These are phyloP conservation scores for Sclerotinia minor DNA, from an alignment of 2,329 filamentous ascomycete genomes.

Conservation along the genomic window DNA sequence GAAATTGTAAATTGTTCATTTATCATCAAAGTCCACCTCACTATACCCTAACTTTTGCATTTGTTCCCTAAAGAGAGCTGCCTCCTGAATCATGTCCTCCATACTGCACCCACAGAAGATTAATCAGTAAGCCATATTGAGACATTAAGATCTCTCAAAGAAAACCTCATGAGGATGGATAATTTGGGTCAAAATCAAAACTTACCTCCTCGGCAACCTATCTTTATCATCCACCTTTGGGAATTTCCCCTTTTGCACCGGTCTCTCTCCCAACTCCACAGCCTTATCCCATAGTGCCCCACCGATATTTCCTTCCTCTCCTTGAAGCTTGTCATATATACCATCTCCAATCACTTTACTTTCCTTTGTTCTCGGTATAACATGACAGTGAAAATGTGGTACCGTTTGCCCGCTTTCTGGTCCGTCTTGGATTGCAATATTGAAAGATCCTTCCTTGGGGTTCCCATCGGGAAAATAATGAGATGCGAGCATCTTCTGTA, in stretches of 20 bases:
- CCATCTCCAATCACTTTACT: slow-evolving; percentile 60
- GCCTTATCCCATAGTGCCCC: slow-evolving; percentile 66
- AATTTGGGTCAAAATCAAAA: not conserved
- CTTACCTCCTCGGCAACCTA: slow-evolving; percentile 57
- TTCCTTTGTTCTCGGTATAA: slow-evolving; percentile 71
- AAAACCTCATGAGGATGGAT: too few species aligned
- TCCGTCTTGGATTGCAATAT: slow-evolving; percentile 94
- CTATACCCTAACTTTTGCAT: slow-evolving; percentile 32
- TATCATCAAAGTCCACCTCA: not conserved
- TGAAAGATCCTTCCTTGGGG: slow-evolving; percentile 70
- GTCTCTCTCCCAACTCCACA: slow-evolving; percentile 53
- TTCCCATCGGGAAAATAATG: slow-evolving; percentile 60
- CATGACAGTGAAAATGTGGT: slow-evolving; percentile 87
- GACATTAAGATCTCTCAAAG: not conserved
- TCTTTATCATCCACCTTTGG: slow-evolving; percentile 70
- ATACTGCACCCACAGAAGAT: slow-evolving; percentile 43
- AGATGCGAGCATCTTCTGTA: slow-evolving; percentile 71
- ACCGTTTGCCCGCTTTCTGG: slow-evolving; percentile 90
- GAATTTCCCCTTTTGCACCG: slow-evolving; percentile 58
- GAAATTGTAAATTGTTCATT: fast-evolving
- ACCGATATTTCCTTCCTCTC: slow-evolving; percentile 80
- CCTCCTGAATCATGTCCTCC: slow-evolving; percentile 80
- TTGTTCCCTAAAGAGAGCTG: slow-evolving; percentile 46
- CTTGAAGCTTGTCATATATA: slow-evolving; percentile 81
- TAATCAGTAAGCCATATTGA: not conserved